phyloP scores from a whole-genome alignment of 768 basidiomycete species.

The Trametes cingulata region DNA sequence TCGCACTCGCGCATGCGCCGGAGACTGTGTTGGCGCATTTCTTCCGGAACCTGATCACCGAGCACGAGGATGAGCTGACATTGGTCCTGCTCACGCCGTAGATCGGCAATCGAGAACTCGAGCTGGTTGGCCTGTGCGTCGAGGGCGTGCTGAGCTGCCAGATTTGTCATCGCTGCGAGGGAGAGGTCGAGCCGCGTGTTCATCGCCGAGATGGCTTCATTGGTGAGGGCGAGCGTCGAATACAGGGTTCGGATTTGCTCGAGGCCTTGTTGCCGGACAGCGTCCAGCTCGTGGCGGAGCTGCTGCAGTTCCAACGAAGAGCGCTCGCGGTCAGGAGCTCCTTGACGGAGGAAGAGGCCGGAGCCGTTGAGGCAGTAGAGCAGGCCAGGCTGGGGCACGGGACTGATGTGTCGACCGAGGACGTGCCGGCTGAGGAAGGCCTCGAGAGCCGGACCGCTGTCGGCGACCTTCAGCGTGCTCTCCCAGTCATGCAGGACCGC shows the following conservation, averaged over 20 bases:
- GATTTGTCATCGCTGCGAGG: not conserved
- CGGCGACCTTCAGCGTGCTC: not conserved
- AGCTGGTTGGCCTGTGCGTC: not conserved
- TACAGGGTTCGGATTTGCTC: not conserved
- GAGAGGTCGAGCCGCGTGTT: not conserved
- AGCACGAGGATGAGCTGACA: not conserved
- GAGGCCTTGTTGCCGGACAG: not conserved
- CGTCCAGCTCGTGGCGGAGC: not conserved
- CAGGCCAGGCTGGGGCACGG: not conserved
- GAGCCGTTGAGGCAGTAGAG: not conserved
- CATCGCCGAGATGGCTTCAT: not conserved
- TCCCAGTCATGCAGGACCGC: conserved; percentile 1
- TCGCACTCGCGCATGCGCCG: not conserved
- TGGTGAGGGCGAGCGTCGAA: not conserved
- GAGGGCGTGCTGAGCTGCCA: not conserved
- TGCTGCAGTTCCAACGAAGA: not conserved
- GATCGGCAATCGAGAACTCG: not conserved
- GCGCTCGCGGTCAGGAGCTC: too few relatives aligned
- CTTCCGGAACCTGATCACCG: not conserved
- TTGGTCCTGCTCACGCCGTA: not conserved
- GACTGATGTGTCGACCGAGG: not conserved
- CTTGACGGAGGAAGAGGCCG: too few relatives aligned
- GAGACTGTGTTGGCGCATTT: not conserved
- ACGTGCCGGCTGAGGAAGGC: not conserved
- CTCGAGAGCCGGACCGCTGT: not conserved